These are phyloP conservation scores for Alternaria metachromatica DNA, from an alignment of 2,329 filamentous ascomycete species.

Conservation along the genomic window DNA sequence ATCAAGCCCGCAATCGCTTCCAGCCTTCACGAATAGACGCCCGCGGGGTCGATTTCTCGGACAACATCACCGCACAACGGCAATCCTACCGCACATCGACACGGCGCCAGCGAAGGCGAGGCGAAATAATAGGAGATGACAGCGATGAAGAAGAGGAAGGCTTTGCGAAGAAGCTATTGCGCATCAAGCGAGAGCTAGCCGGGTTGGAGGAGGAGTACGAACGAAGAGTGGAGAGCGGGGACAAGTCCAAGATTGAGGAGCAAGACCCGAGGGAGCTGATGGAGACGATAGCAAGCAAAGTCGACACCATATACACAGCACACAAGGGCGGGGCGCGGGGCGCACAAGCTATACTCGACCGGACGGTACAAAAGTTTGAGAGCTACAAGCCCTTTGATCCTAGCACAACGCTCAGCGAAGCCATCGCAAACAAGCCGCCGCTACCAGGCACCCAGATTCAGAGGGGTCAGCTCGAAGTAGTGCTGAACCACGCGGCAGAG, in stretches of 20 bases:
- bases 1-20: slow-evolving; percentile 82
- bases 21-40: slow-evolving; percentile 77
- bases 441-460: slow-evolving; percentile 44
- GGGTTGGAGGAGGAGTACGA: slow-evolving; percentile 65
- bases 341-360: slow-evolving; percentile 45
- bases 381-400: slow-evolving; percentile 39
- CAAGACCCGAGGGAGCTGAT: slow-evolving; percentile 64
- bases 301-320: slow-evolving; percentile 68
- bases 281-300: slow-evolving; percentile 69
- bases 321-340: slow-evolving; percentile 45
- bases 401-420: slow-evolving; percentile 32
- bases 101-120: slow-evolving; percentile 67
- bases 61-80: slow-evolving; percentile 77
- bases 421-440: slow-evolving; percentile 40
- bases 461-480: slow-evolving; percentile 57
- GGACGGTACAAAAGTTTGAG: slow-evolving; percentile 45
- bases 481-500: slow-evolving; percentile 80
- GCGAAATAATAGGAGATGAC: slow-evolving; percentile 72
- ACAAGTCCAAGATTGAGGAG: slow-evolving; percentile 47
- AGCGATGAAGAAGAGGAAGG: slow-evolving; percentile 73
- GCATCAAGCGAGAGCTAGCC: slow-evolving; percentile 82
- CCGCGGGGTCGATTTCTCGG: slow-evolving; percentile 83
- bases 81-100: slow-evolving; percentile 82
- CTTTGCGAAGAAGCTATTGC: slow-evolving; percentile 78
- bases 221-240: slow-evolving; percentile 55